Evolutionary conservation across 371 early-diverging fungal species (phyloP), one percentile per base, ranked within the genome.

Genomic region (Apophysomyces trapeziformis): DNA sequence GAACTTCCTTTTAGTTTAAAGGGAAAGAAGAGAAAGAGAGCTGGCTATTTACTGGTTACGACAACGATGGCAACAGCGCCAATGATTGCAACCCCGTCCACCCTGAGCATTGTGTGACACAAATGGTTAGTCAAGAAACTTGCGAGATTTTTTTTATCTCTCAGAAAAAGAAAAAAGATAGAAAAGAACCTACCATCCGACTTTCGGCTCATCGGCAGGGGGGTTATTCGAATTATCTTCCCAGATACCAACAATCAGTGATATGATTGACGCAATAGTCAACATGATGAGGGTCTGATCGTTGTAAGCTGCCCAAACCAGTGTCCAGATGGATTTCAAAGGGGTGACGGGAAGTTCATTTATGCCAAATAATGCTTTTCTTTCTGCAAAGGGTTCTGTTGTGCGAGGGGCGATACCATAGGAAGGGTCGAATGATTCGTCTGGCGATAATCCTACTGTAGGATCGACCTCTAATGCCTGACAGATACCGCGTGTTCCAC

Each of bases 161-260:
- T 50, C 21, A 9, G 32, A 26, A 26, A 26, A 26, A 26, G 32
- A 26, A 26, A 26, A 26, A 26, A 26, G 1, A 26, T 26, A 26
- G 32, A 26, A 26, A 26, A 18, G n/a, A 50, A 71, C 76, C 63
- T 84, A 76, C 86, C 86, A 86, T 46, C 86, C 84, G 35, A 84
- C 74, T 63, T 77, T 78, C 21, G 84, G 80, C 57, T 86, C 86
- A 63, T 73, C 75, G 45, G 64, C 65, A 26, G 77, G 73, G 64
- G 81, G 82, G 16, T 77, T 73, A 13, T 71, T 70, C 37, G 80
- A 80, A 46, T 76, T 75, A 65, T 93, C 92, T 68, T 94, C 87
- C 76, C 91, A 95, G 41, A 95, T 73, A 37, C 96, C 96, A 39
- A 93, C 80, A n/a, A 68, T 89, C 5, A 95, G 81, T 1, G 95